Evolutionary conservation across 106 monocot species (phyloP), one percentile per base, ranked within the genome.

Genomic region (Acorus calamus): DNA sequence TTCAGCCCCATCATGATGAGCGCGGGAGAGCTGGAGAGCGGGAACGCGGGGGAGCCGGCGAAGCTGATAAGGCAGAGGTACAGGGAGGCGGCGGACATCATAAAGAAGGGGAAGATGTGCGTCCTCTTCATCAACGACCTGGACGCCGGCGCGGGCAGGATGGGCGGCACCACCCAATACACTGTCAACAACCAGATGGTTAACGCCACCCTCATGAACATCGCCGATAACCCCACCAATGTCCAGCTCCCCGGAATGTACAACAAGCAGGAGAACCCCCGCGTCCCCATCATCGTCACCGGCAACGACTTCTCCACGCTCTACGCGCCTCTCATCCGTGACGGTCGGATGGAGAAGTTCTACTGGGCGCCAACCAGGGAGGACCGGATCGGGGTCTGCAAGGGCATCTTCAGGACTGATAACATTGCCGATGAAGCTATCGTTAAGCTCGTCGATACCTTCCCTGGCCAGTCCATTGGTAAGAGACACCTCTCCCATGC

Each of bases 141-240:
- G 12, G 96, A 96, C n/a, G 96, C 96, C 2, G 96, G 96, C 46
- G 96, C 91, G 0, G 96, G 96, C 47, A 74, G 96, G 28, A 80
- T 96, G 82, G 96, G 96, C 2, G 85, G 91, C 63, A 96, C 96
- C 61, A 96, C 96, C 14, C 96, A 96, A 63, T 91, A 96, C 85
- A 96, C 96, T 0, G 96, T 96, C 43, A 96, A 96, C 87, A 96
- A 96, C 77, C 96, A 96, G 81, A 96, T 96, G 96, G 96, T 91
- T 61, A 96, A 96, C 46, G 96, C 96, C 9, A 96, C 96, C 8
- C 87, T 96, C 42, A 96, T 96, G 96, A 96, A 96, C 87, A 96
- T 96, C n/a, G 96, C 96, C 2, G 96, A 96, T 46, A 91, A 83
- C 76, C 96, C 90, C 0, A 96, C 87, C 53, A 91, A 91, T 46